Evolutionary conservation across 2,329 filamentous ascomycete species (phyloP).

Genomic region (Cladosporium sp.): DNA sequence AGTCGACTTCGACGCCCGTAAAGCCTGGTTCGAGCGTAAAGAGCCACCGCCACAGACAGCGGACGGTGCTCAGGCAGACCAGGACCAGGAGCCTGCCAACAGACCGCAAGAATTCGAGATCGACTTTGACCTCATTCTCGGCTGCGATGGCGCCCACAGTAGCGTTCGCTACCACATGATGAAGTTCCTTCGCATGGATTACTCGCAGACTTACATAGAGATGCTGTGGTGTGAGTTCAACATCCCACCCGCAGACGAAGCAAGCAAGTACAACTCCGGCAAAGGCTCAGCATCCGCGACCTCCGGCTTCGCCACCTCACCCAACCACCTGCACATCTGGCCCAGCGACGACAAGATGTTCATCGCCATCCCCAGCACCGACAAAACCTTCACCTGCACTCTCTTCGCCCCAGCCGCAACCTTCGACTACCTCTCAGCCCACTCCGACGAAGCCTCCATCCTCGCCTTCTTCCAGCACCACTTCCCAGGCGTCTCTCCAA

Average conservation of each 20-base stretch:
- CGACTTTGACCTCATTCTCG: conserved; percentile 88
- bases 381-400: conserved; percentile 93
- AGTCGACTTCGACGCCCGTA: conserved; percentile 75
- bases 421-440: conserved; percentile 60
- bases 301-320: conserved; percentile 74
- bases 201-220: conserved; percentile 92
- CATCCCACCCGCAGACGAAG: conserved; percentile 58
- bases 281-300: conserved; percentile 32
- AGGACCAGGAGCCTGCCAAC: conserved; percentile 37
- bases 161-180: conserved; percentile 89
- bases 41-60: conserved; percentile 25
- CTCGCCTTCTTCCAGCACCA: conserved; percentile 75
- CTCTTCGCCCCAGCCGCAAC: conserved; percentile 77
- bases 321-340: conserved; percentile 97
- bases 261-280: conserved; percentile 6
- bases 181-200: conserved; percentile 90
- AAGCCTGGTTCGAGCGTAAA: conserved; percentile 79
- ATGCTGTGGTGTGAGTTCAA: conserved; percentile 96
- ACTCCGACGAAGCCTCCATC: conserved; percentile 57
- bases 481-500: conserved; percentile 79
- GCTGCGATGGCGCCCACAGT: conserved; percentile 93
- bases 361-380: conserved; percentile 87
- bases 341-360: conserved; percentile 81
- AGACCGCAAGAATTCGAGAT: conserved; percentile 69
- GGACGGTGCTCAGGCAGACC: conserved; percentile 36